These are phyloP conservation scores for Mucor irregularis DNA, from an alignment of 371 early-diverging fungal species.

Conservation along the genomic window DNA sequence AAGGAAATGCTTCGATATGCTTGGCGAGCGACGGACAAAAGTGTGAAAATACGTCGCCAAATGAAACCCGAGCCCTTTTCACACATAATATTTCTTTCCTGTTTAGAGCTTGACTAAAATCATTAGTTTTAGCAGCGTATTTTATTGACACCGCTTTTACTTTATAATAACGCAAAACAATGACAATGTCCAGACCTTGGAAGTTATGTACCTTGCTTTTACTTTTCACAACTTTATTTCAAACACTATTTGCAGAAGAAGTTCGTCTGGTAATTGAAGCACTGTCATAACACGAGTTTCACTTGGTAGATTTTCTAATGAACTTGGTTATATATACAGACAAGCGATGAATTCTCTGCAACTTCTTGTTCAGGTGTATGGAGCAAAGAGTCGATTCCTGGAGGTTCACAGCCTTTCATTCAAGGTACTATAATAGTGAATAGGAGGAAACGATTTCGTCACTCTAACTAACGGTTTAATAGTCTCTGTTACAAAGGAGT, in stretches of 20 bases:
- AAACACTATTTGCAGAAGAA: slow-evolving; percentile 9
- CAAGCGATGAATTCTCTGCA: slow-evolving; percentile 43
- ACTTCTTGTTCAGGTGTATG: slow-evolving; percentile 54
- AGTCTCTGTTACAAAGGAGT: slow-evolving; percentile 49
- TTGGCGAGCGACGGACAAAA: no score
- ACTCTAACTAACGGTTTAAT: neutral
- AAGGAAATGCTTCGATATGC: no score
- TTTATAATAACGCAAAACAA: no score
- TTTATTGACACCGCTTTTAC: no score
- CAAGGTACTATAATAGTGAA: slow-evolving; percentile 30
- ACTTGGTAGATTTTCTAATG: neutral
- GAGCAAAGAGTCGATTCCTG: slow-evolving; percentile 47
- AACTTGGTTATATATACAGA: slow-evolving; percentile 19
- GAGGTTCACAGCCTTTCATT: slow-evolving; percentile 45
- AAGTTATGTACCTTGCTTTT: neutral
- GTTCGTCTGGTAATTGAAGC: slow-evolving; percentile 8
- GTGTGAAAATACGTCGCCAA: no score
- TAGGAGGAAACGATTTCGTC: neutral
- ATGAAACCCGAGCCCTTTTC: no score
- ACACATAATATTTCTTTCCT: no score
- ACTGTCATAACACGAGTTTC: neutral
- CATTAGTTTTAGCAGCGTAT: no score
- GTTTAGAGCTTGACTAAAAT: no score
- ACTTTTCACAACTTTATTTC: slow-evolving; percentile 1
- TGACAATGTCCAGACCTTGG: slow-evolving; percentile 1